phyloP scores from a whole-genome alignment of 192 early-diverging fungal species.

The Physocladia obscura region DNA sequence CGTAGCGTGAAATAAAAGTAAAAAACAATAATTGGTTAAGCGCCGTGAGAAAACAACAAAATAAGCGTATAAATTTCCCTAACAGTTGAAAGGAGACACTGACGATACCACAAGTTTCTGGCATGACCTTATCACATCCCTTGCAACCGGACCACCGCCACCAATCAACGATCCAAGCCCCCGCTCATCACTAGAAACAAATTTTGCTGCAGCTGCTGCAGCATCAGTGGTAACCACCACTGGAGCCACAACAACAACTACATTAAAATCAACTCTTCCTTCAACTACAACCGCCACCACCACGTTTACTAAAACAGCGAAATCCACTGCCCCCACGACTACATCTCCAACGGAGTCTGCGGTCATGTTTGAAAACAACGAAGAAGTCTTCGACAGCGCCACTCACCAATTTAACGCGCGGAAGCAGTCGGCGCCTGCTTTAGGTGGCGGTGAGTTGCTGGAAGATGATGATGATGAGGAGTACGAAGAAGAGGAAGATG shows the following conservation, averaged over 20 bases:
- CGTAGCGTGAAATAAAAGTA: neutral
- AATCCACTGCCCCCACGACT: neutral
- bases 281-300: neutral
- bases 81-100: conserved; percentile 16
- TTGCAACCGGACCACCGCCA: conserved; percentile 14
- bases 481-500: conserved; percentile 15
- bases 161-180: conserved; percentile 18
- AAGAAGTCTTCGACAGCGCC: conserved; percentile 4
- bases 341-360: neutral
- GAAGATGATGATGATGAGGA: neutral
- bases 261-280: neutral
- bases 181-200: neutral
- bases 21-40: neutral
- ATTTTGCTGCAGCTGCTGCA: neutral
- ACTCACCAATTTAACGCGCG: neutral
- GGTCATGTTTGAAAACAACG: conserved; percentile 24
- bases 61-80: neutral
- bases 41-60: no score
- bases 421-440: neutral
- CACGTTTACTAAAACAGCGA: no score
- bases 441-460: neutral
- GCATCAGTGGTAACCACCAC: neutral
- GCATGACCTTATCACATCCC: conserved; percentile 29
- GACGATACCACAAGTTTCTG: conserved; percentile 28
- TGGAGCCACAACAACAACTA: no score